phyloP scores from a whole-genome alignment of 2,329 filamentous ascomycete species.

The Ascochyta rabiei region DNA sequence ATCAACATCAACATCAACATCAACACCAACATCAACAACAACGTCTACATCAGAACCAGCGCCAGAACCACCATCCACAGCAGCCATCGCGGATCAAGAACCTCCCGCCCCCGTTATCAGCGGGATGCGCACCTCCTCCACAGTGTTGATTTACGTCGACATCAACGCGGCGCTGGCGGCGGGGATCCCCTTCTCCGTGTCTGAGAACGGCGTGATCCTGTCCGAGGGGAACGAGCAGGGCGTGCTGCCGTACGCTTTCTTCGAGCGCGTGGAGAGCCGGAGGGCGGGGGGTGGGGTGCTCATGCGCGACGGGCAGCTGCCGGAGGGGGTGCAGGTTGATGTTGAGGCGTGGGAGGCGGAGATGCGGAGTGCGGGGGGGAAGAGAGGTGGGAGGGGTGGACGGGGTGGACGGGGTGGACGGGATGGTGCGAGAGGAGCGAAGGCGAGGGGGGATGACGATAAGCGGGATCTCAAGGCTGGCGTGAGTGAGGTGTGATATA shows the following conservation, averaged over 20 bases:
- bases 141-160: constrained; percentile 77
- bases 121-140: constrained; percentile 71
- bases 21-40: no score
- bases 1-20: neutral
- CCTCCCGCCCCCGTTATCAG: constrained; percentile 64
- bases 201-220: constrained; percentile 57
- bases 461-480: neutral
- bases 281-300: constrained; percentile 67
- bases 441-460: constrained; percentile 30
- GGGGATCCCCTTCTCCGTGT: constrained; percentile 72
- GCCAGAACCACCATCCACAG: no score
- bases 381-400: constrained; percentile 31
- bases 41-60: no score
- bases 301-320: constrained; percentile 71
- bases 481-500: neutral
- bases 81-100: no score
- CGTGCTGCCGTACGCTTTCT: constrained; percentile 57
- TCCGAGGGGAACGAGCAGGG: constrained; percentile 56
- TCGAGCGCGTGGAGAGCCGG: constrained; percentile 72
- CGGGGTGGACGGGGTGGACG: constrained; percentile 24
- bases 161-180: constrained; percentile 67
- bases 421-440: constrained; percentile 12
- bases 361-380: constrained; percentile 26
- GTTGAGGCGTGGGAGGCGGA: constrained; percentile 47
- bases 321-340: constrained; percentile 45